A percentile compares a stretch with the other conserved stretches of the same genome.
phyloP scores from a whole-genome alignment of 108 stramenopile species.

The Hondaea fermentalgiana region DNA sequence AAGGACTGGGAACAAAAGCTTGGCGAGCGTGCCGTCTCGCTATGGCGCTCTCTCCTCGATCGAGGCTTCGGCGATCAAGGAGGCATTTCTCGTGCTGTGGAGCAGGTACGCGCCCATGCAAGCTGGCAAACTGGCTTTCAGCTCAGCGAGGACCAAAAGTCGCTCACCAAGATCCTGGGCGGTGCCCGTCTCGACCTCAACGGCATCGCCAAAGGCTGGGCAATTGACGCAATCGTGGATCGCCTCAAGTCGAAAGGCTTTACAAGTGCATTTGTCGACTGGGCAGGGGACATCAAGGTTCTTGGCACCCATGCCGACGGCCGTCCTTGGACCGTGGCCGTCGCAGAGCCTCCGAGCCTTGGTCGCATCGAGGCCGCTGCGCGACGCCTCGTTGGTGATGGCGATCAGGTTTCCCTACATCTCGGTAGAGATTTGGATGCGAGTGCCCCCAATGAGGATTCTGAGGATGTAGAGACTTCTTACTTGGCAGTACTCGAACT shows the following conservation, averaged over 20 bases:
- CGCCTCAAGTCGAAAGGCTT: slow-evolving; percentile 22
- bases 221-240: slow-evolving; percentile 41
- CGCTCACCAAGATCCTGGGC: slow-evolving; percentile 33
- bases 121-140: slow-evolving; percentile 37
- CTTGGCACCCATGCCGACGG: slow-evolving; percentile 40
- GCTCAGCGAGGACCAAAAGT: slow-evolving; percentile 9
- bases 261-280: slow-evolving; percentile 29
- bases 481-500: slow-evolving; percentile 41
- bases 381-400: slow-evolving; percentile 20
- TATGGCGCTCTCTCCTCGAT: slow-evolving; percentile 27
- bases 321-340: slow-evolving; percentile 37
- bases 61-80: slow-evolving; percentile 32
- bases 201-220: slow-evolving; percentile 50
- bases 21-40: slow-evolving; percentile 27
- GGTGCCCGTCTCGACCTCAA: slow-evolving; percentile 38
- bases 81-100: slow-evolving; percentile 30
- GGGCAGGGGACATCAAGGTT: slow-evolving; percentile 51
- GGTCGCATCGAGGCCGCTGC: slow-evolving; percentile 4
- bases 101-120: slow-evolving; percentile 21
- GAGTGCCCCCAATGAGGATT: too few relatives aligned
- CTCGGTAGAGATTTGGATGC: slow-evolving; percentile 18
- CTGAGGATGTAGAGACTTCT: neutral
- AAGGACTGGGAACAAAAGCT: slow-evolving; percentile 5
- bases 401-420: slow-evolving; percentile 22
- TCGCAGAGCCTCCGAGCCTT: slow-evolving; percentile 43